Conservation (phyloP, 129 eudicot genomes). For the Pulicaria dysenterica region DNA sequence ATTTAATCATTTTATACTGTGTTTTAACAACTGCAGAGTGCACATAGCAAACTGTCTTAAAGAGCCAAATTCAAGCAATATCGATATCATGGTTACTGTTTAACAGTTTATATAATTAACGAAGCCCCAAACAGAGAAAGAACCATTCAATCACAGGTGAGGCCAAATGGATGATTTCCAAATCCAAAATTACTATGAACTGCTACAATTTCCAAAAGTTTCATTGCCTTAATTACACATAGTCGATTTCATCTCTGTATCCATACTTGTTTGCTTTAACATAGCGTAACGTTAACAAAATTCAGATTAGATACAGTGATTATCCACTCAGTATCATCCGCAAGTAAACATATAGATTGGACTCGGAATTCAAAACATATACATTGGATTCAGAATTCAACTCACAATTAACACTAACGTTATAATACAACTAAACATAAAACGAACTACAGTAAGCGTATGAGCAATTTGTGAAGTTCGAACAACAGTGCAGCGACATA, state of each 20-base stretch:
- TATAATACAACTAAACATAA: background rate
- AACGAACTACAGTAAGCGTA: background rate
- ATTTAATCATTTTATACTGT: background rate
- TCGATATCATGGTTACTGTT: background rate
- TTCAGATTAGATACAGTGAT: constrained; percentile 20
- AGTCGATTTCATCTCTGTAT: background rate
- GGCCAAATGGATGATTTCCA: background rate
- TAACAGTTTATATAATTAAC: background rate
- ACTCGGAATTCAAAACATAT: background rate
- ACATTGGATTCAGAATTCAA: constrained; percentile 3
- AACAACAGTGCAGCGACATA: constrained; percentile 15
- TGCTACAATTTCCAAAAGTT: background rate
- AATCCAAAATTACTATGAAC: background rate
- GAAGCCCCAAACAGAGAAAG: too few species aligned
- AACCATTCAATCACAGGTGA: background rate
- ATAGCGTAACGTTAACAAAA: background rate
- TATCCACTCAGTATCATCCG: background rate
- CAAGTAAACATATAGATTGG: constrained; percentile 4
- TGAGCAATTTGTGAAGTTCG: constrained; percentile 8
- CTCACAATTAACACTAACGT: constrained; percentile 1
- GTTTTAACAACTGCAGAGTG: background rate
- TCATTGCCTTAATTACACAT: background rate
- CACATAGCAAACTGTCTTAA: background rate
- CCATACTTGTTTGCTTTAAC: background rate
- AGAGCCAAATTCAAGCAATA: background rate